Percentiles rank a stretch among this genome's conserved stretches.
phyloP scores from a whole-genome alignment of 2,329 filamentous ascomycete species.

The Hypoxylon sp. region DNA sequence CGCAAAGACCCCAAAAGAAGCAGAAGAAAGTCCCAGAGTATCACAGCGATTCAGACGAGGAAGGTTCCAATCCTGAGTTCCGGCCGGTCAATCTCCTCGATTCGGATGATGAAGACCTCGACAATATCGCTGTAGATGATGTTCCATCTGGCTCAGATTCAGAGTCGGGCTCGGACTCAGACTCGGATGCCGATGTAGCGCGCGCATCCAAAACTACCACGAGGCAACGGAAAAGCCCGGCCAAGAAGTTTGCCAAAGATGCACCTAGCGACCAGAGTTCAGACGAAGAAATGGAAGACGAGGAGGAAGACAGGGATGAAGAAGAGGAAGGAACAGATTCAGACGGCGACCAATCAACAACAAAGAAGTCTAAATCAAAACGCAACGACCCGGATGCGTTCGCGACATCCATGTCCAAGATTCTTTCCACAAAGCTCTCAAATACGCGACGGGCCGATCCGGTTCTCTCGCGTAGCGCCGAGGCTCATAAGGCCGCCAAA shows the following conservation, averaged over 20 bases:
- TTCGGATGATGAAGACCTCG: slow-evolving; percentile 70
- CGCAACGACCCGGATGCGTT: slow-evolving; percentile 94
- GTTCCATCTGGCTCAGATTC: slow-evolving; percentile 52
- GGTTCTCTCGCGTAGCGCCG: slow-evolving; percentile 86
- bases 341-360: slow-evolving; percentile 52
- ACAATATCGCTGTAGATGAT: slow-evolving; percentile 68
- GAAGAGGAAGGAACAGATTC: slow-evolving; percentile 60
- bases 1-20: slow-evolving; percentile 65
- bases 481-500: slow-evolving; percentile 79
- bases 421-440: slow-evolving; percentile 90
- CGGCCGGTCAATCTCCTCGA: slow-evolving; percentile 68
- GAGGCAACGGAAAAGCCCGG: slow-evolving; percentile 51
- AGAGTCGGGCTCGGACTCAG: slow-evolving; percentile 57
- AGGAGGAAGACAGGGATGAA: slow-evolving; percentile 58
- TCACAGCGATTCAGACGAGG: slow-evolving; percentile 66
- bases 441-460: slow-evolving; percentile 87
- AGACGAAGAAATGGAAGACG: slow-evolving; percentile 50
- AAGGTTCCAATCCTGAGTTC: slow-evolving; percentile 62
- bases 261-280: slow-evolving; percentile 44
- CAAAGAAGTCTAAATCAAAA: slow-evolving; percentile 74
- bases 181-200: slow-evolving; percentile 56
- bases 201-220: slow-evolving; percentile 47
- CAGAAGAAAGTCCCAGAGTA: slow-evolving; percentile 65
- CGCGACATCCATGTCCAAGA: slow-evolving; percentile 92
- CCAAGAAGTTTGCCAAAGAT: slow-evolving; percentile 46